Evolutionary conservation across 495 filamentous ascomycete genomes (phyloP), one percentile per base, ranked within the genome.

Genomic region (Annulohypoxylon moriforme): DNA sequence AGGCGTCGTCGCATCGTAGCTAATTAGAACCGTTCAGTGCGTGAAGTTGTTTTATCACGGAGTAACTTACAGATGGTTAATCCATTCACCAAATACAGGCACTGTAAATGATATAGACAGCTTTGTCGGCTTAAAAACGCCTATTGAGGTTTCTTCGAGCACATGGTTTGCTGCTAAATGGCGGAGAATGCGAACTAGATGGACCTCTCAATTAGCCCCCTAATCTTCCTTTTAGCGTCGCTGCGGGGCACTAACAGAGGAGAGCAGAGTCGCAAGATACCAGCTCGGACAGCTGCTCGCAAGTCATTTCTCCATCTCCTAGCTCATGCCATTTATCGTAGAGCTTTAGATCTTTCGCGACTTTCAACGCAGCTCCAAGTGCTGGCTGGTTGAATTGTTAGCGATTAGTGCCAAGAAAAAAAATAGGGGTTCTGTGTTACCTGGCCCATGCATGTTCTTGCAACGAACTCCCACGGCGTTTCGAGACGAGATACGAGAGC

Each of bases 211-310:
- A 20, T 53, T 53, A 53, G 49, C 25, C 11, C 25, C 13, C n/a
- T 5, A 3, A 29, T 29, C 22, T 29, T 16, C 49, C 5, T 16
- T 14, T 16, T 3, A 8, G 11, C 14, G 13, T 31, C 16, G n/a
- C 36, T n/a, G 2, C 2, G 25, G 49, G 11, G 1, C 13, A 53
- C 49, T 53, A 4, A 53, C 49, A 53, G 49, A 53, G 49, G 49
- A 53, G 49, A 31, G 49, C 49, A 31, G 49, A n/a, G 24, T 53
- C 49, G 25, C 49, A 53, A 53, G 49, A 53, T 13, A 53, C 49
- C 25, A 53, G 14, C 14, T 53, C 25, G 1, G 49, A 29, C 25
- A 53, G 14, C 25, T 53, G 49, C 10, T 53, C 25, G 25, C 49
- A 53, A 2, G 49, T 53, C 49, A 53, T 29, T 31, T 53, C 49